A percentile compares a stretch with the other conserved stretches of the same genome.
phyloP scores from a whole-genome alignment of 2,329 filamentous ascomycete genomes.

The Alternaria solani region DNA sequence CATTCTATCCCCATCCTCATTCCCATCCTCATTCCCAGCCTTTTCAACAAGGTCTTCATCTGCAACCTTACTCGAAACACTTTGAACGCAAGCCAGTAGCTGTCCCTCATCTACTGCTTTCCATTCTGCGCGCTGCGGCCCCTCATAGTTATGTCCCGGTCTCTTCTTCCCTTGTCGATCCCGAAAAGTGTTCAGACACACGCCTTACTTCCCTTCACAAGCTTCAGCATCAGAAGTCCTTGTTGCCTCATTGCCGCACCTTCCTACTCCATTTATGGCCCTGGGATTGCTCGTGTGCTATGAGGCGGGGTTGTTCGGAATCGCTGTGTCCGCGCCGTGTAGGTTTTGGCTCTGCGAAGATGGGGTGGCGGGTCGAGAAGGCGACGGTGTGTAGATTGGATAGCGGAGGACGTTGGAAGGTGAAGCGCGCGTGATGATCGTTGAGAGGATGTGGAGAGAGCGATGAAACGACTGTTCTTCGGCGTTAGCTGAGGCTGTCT shows the following conservation, averaged over 20 bases:
- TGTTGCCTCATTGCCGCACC: constrained; percentile 11
- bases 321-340: constrained; percentile 27
- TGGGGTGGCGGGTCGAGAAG: constrained; percentile 20
- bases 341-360: constrained; percentile 13
- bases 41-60: neutral
- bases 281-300: constrained; percentile 19
- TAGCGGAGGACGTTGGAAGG: neutral
- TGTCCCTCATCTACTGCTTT: neutral
- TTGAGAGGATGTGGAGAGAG: neutral
- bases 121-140: neutral
- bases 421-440: neutral
- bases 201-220: constrained; percentile 13
- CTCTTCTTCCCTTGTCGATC: neutral
- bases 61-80: neutral
- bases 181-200: constrained; percentile 31
- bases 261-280: constrained; percentile 21
- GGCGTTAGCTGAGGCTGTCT: neutral
- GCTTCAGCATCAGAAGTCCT: constrained; percentile 12
- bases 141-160: constrained; percentile 22
- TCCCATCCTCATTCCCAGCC: neutral
- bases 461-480: neutral
- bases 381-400: neutral
- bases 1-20: neutral
- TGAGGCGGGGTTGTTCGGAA: constrained; percentile 11
- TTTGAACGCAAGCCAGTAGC: neutral